A percentile compares a stretch with the other conserved stretches of the same genome.
Conservation (phyloP, 106 monocot genomes). For the Acorus gramineus region DNA sequence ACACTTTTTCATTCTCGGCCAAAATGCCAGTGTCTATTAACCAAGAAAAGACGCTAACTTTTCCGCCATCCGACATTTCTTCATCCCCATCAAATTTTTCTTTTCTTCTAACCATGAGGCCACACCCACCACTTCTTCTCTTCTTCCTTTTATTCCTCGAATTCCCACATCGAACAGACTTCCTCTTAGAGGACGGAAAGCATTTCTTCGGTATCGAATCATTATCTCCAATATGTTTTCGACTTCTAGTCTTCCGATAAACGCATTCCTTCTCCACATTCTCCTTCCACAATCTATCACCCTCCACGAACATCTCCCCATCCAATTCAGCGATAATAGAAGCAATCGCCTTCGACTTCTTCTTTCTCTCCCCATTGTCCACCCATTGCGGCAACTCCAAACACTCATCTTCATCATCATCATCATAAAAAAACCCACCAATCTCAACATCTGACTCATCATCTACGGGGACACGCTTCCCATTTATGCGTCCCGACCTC, state of each 20-base stretch:
- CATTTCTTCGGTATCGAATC: neutral
- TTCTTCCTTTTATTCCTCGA: conserved; percentile 14
- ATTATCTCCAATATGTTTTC: neutral
- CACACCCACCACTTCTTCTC: conserved; percentile 24
- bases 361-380: neutral
- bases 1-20: conserved; percentile 36
- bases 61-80: neutral
- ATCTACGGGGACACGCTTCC: conserved; percentile 18
- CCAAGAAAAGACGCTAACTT: conserved; percentile 46
- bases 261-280: neutral
- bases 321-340: neutral
- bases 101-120: conserved; percentile 21
- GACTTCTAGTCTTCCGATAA: neutral
- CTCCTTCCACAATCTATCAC: conserved; percentile 8
- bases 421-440: neutral
- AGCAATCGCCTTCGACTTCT: neutral
- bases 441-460: conserved; percentile 6
- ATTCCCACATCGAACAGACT: neutral
- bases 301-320: conserved; percentile 3
- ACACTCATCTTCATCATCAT: neutral
- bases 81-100: conserved; percentile 11
- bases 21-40: conserved; percentile 48
- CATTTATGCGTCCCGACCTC: conserved; percentile 24
- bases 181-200: conserved; percentile 11
- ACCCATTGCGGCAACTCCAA: neutral